A percentile compares a stretch with the other conserved stretches of the same genome.
These are phyloP conservation scores for Aspergillus hortae DNA, from an alignment of 2,329 filamentous ascomycete genomes.

Conservation along the genomic window DNA sequence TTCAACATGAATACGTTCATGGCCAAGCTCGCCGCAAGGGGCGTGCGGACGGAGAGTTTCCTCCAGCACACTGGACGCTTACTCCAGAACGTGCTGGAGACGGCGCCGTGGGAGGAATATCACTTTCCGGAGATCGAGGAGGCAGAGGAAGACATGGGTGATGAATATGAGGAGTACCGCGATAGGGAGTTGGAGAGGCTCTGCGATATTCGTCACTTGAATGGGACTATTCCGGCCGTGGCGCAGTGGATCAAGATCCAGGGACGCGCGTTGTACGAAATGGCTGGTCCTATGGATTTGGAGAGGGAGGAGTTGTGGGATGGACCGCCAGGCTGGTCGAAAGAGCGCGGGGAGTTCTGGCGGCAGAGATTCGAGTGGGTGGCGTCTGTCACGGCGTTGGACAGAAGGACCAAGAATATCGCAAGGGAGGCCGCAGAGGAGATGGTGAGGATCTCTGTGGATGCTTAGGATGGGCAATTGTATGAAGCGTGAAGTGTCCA, in stretches of 20 bases:
- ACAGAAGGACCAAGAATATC: constrained; percentile 1
- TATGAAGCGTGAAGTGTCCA: too few relatives aligned
- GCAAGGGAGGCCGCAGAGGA: background rate
- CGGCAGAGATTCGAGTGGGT: constrained; percentile 5
- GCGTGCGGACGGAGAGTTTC: background rate
- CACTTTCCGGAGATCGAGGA: background rate
- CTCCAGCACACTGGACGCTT: background rate
- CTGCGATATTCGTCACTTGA: background rate
- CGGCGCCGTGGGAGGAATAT: background rate
- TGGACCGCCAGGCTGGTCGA: constrained; percentile 2
- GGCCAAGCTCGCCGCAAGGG: constrained; percentile 3
- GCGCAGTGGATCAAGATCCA: constrained; percentile 4
- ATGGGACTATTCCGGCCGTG: constrained; percentile 5
- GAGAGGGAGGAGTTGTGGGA: background rate
- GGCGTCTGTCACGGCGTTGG: background rate
- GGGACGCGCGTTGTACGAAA: constrained; percentile 1
- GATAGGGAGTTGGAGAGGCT: background rate
- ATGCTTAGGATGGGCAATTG: background rate
- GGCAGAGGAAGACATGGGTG: background rate
- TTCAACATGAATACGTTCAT: background rate
- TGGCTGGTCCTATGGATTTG: background rate
- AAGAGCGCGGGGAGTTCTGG: constrained; percentile 10
- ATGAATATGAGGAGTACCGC: background rate
- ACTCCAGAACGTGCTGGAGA: background rate
- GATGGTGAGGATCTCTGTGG: background rate